phyloP scores from a whole-genome alignment of 208 protist species.

The Endotrypanum monterogeii region DNA sequence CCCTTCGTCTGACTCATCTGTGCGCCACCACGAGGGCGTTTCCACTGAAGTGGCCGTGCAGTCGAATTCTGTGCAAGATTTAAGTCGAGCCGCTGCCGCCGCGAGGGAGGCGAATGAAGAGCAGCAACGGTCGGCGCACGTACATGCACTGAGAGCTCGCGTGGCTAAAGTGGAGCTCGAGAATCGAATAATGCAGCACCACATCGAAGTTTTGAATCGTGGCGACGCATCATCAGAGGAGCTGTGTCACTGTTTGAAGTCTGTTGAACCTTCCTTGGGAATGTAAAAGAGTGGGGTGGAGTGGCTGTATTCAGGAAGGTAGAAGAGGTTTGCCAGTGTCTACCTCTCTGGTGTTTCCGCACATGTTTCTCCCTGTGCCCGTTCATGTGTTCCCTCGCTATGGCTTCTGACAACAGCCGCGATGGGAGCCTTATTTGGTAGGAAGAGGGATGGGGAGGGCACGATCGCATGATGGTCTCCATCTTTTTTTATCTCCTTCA shows the following conservation, averaged over 20 bases:
- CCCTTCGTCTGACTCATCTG: neutral
- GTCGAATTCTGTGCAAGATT: neutral
- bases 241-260: slow-evolving; percentile 9
- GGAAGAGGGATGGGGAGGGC: neutral
- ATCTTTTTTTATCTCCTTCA: neutral
- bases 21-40: neutral
- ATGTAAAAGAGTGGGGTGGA: neutral
- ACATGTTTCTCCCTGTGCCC: neutral
- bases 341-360: neutral
- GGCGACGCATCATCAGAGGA: slow-evolving; percentile 17
- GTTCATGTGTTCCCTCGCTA: too few relatives aligned
- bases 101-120: neutral
- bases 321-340: neutral
- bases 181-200: slow-evolving; percentile 11
- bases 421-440: neutral
- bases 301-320: too few relatives aligned
- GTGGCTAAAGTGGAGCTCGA: slow-evolving; percentile 19
- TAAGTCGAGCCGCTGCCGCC: slow-evolving; percentile 4
- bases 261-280: neutral
- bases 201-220: slow-evolving; percentile 12
- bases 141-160: slow-evolving; percentile 1
- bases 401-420: neutral
- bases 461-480: neutral
- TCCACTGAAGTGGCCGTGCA: neutral
- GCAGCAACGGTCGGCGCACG: slow-evolving; percentile 2